Evolutionary conservation across 257 asterid species (phyloP).

Genomic region (Salvia splendens): DNA sequence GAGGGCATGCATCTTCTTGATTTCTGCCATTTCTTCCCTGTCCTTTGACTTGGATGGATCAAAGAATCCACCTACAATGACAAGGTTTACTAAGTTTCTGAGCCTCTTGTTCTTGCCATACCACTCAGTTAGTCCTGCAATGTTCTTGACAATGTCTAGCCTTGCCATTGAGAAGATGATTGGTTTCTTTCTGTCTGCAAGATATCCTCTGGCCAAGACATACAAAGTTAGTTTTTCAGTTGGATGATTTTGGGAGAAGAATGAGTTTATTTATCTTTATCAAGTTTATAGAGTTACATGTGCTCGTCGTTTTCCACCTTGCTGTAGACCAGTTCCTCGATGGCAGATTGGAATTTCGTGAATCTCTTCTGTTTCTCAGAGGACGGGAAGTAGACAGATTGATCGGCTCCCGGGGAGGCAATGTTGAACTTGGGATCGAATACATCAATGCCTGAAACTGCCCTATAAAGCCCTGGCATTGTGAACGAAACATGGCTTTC

Average conservation of each 20-base stretch:
- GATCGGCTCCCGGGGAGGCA: conserved; percentile 91
- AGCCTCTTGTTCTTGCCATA: conserved; percentile 67
- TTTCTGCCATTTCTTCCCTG: conserved; percentile 84
- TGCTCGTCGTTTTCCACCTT: conserved; percentile 66
- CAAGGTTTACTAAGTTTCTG: conserved; percentile 66
- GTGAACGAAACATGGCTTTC: conserved; percentile 85
- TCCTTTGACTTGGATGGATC: conserved; percentile 80
- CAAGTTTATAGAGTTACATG: conserved; percentile 53
- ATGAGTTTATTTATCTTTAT: conserved; percentile 1
- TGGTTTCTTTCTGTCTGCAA: conserved; percentile 69
- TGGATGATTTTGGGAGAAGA: not conserved
- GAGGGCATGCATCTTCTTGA: conserved; percentile 76
- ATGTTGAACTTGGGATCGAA: conserved; percentile 91
- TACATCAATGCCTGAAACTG: conserved; percentile 71
- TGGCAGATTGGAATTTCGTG: conserved; percentile 53
- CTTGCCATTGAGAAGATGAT: conserved; percentile 88
- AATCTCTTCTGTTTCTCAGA: conserved; percentile 59
- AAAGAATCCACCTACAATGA: conserved; percentile 77
- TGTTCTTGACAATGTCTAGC: conserved; percentile 75
- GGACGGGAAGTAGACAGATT: conserved; percentile 70
- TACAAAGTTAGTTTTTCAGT: not conserved
- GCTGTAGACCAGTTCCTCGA: conserved; percentile 63
- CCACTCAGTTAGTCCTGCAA: conserved; percentile 84
- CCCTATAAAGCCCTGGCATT: conserved; percentile 79
- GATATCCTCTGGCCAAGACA: conserved; percentile 62